Conservation (phyloP, 2,329 filamentous ascomycete genomes). For the Sarocladium oryzae region DNA sequence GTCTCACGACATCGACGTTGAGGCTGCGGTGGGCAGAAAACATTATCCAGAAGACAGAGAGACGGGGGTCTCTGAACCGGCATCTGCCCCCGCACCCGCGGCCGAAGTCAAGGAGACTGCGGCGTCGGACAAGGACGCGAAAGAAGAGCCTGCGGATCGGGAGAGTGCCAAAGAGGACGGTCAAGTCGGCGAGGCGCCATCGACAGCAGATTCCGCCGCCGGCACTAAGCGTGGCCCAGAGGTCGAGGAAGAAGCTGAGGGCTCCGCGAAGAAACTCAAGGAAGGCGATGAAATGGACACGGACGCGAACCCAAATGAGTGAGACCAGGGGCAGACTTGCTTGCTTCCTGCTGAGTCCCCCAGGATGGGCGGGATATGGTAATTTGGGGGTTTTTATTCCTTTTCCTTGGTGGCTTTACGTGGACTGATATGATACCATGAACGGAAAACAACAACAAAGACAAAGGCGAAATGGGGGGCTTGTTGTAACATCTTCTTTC, state of each 20-base stretch:
- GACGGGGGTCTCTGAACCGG: too few relatives aligned
- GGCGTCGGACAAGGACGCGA: constrained; percentile 5
- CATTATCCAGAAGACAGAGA: constrained; percentile 24
- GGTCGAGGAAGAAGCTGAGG: constrained; percentile 31
- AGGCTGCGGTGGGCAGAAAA: constrained; percentile 54
- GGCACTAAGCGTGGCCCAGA: constrained; percentile 52
- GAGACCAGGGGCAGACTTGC: not conserved
- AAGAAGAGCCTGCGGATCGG: not conserved
- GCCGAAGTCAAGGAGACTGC: not conserved
- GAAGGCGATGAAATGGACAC: constrained; percentile 26
- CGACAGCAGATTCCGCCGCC: constrained; percentile 18
- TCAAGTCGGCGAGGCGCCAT: constrained; percentile 9
- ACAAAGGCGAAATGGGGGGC: too few relatives aligned
- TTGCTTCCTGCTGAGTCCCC: too few relatives aligned
- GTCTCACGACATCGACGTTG: constrained; percentile 51
- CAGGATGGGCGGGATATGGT: too few relatives aligned
- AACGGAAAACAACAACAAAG: not conserved
- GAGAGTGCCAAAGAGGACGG: not conserved
- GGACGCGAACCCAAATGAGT: constrained; percentile 13
- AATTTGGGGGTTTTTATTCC: too few relatives aligned
- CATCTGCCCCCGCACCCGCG: too few relatives aligned
- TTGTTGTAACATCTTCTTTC: too few relatives aligned
- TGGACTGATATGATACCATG: constrained; percentile 7
- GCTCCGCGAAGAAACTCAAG: constrained; percentile 46
- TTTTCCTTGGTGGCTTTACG: not conserved